Percentiles rank a stretch among this genome's conserved stretches.
These are phyloP conservation scores for Rhinocladiella mackenziei DNA, from an alignment of 2,329 filamentous ascomycete genomes.

Conservation along the genomic window DNA sequence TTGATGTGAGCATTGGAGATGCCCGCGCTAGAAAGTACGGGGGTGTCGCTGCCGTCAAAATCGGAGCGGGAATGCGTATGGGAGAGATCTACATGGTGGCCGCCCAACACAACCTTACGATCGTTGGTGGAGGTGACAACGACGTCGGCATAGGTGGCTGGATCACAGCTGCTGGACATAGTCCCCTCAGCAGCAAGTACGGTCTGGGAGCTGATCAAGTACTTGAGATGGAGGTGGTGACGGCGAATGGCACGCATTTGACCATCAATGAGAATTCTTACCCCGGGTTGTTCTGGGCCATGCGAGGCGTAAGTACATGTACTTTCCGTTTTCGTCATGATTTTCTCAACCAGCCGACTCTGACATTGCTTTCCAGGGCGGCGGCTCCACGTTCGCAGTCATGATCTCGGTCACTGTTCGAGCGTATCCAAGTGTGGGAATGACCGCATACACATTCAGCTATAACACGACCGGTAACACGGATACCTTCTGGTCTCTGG, in stretches of 20 bases:
- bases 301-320: constrained; percentile 42
- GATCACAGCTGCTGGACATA: constrained; percentile 52
- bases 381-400: constrained; percentile 49
- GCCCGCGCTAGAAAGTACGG: constrained; percentile 15
- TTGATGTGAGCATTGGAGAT: constrained; percentile 14
- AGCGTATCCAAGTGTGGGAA: constrained; percentile 42
- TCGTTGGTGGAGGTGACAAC: constrained; percentile 54
- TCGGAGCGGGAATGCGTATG: constrained; percentile 54
- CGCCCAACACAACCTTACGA: constrained; percentile 43
- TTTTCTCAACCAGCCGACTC: too few relatives aligned
- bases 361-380: constrained; percentile 20
- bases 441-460: constrained; percentile 41
- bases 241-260: constrained; percentile 44
- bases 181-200: constrained; percentile 49
- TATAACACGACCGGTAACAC: constrained; percentile 35
- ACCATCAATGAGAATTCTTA: constrained; percentile 43
- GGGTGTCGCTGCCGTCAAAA: constrained; percentile 46
- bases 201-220: constrained; percentile 52
- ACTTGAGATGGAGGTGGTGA: constrained; percentile 48
- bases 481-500: constrained; percentile 48
- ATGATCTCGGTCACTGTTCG: constrained; percentile 52
- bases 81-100: constrained; percentile 53
- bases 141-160: constrained; percentile 52
- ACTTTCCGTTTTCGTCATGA: too few relatives aligned
- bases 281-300: constrained; percentile 49